phyloP scores from a whole-genome alignment of 805 yeast genomes.

The Candida patagonica region DNA sequence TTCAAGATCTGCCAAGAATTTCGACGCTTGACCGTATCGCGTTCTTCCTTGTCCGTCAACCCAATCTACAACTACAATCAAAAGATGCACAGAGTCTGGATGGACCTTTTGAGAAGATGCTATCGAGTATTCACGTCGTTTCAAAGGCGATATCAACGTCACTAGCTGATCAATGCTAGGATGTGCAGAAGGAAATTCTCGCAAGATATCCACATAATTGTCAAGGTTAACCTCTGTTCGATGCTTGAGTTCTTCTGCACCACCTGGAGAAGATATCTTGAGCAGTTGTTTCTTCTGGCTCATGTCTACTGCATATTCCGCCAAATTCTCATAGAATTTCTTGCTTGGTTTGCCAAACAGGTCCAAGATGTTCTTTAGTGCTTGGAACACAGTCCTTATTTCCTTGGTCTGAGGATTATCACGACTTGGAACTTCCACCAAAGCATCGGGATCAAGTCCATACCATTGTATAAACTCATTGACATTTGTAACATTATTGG shows the following conservation, averaged over 20 bases:
- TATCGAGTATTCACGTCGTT: conserved; percentile 95
- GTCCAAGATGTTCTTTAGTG: conserved; percentile 72
- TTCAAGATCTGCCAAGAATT: conserved; percentile 68
- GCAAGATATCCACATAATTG: conserved; percentile 73
- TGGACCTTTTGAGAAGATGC: conserved; percentile 93
- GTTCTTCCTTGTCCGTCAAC: conserved; percentile 72
- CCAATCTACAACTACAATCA: conserved; percentile 97
- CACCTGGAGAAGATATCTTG: conserved; percentile 62
- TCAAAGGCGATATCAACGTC: conserved; percentile 70
- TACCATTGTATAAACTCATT: conserved; percentile 60
- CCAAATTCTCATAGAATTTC: conserved; percentile 79
- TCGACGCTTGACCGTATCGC: conserved; percentile 92
- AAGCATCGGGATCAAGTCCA: conserved; percentile 58
- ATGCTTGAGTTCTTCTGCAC: conserved; percentile 75
- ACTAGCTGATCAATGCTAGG: conserved; percentile 66
- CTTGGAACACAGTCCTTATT: conserved; percentile 74
- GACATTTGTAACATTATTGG: conserved; percentile 61
- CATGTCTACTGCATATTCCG: conserved; percentile 61
- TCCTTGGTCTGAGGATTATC: conserved; percentile 51
- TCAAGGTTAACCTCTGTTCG: conserved; percentile 77
- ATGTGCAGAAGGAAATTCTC: conserved; percentile 70
- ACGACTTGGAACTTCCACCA: conserved; percentile 57
- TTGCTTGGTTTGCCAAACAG: conserved; percentile 93
- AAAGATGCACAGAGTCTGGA: conserved; percentile 80
- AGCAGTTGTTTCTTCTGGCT: conserved; percentile 54